Base-by-base conservation (phyloP, 2,329 filamentous ascomycete genomes). In the Didymella sp. region DNA sequence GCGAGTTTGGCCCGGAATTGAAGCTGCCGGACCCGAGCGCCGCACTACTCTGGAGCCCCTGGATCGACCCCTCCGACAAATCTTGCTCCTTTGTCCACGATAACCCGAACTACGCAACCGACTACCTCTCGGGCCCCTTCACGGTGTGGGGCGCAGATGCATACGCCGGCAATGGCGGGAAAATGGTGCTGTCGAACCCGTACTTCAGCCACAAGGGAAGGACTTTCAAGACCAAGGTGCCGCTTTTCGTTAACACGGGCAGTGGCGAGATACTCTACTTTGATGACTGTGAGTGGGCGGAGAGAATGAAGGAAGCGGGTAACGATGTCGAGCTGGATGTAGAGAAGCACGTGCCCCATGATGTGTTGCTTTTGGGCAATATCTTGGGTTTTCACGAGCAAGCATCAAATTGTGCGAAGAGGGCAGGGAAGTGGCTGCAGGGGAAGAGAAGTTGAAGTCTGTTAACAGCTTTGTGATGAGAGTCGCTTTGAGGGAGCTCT, bases 1-100 rank as follows among this genome's bases (percentile, higher is more conserved):
- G 64, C 8, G 78, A 80, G 22, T 75, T 77, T 52, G 79, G 78
- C 2, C 35, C 61, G 2, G 62, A 70, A 4, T 45, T 76, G 2
- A 65, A 56, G 2, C 62, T 81, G 1, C 72, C 72, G 0, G 19
- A 43, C 2, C 81, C 81, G 0, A 62, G 60, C 0, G 76, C 75
- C 4, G 76, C 75, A 1, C 73, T 76, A 38, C 68, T 83, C 4
- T 80, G 79, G 78, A 77, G 73, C 2, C 78, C 80, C 0, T 79
- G 78, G 77, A 69, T 79, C 9, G 65, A 77, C n/a, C 71, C 80
- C 0, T 46, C 67, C 4, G 68, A 71, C 2, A 63, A 70, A 1
- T 69, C 67, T 9, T 53, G 55, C 12, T 62, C 65, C 0, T 66
- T 60, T 28, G 63, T 74, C 22, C 52, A 66, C 51, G 53, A 58